phyloP scores from a whole-genome alignment of 768 basidiomycete genomes.

The Podaxis mareebaensis region DNA sequence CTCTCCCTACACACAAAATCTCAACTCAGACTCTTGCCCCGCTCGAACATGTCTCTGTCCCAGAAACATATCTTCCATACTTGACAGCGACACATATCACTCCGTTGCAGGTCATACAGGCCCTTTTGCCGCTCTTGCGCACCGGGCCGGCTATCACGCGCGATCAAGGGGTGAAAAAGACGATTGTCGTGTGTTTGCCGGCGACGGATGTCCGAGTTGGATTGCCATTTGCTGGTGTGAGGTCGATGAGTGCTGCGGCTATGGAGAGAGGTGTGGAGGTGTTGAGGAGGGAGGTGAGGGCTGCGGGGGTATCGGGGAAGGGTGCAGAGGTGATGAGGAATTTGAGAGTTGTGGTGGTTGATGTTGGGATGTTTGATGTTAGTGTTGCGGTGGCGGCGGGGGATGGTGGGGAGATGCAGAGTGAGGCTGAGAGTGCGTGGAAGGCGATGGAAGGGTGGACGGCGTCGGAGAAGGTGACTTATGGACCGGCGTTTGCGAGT shows the following conservation, averaged over 20 bases:
- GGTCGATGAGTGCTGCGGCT: constrained; percentile 75
- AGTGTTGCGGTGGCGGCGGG: constrained; percentile 22
- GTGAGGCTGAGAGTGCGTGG: constrained; percentile 35
- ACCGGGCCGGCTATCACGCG: constrained; percentile 50
- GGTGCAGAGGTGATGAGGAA: constrained; percentile 57
- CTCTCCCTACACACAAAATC: constrained; percentile 45
- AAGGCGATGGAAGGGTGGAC: constrained; percentile 73
- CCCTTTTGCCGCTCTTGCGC: constrained; percentile 75
- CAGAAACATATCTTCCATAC: constrained; percentile 65
- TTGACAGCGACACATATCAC: constrained; percentile 74
- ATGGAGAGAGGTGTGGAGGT: constrained; percentile 73
- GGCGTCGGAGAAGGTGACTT: constrained; percentile 68
- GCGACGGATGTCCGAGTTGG: constrained; percentile 73
- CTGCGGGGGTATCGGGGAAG: constrained; percentile 54
- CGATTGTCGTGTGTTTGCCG: constrained; percentile 75
- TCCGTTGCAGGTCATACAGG: constrained; percentile 76
- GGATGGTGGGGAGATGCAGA: neutral
- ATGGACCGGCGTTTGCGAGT: constrained; percentile 68
- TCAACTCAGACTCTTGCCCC: constrained; percentile 53
- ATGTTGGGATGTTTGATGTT: constrained; percentile 64
- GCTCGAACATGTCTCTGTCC: constrained; percentile 68
- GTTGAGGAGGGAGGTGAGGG: constrained; percentile 68
- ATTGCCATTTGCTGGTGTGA: constrained; percentile 65
- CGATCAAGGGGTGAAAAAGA: constrained; percentile 49
- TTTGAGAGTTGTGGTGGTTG: constrained; percentile 69